These are phyloP conservation scores for Musa itinerans DNA, from an alignment of 176 grass and related monocot genomes.

Conservation along the genomic window DNA sequence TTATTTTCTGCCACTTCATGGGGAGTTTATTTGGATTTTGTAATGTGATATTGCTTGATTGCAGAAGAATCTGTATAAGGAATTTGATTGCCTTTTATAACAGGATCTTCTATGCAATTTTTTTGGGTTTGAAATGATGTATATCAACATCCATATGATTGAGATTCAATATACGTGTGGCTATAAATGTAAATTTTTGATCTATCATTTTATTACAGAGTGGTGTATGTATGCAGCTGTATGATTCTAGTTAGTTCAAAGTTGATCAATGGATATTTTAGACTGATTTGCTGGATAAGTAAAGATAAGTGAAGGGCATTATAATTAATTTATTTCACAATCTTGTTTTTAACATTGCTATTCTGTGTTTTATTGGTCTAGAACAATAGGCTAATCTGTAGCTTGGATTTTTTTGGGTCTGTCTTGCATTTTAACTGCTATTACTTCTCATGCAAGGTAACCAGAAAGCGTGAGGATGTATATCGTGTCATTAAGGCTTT, in stretches of 20 bases:
- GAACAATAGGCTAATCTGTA: not conserved
- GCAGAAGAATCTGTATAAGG: too few species aligned
- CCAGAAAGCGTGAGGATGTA: slow-evolving; percentile 89
- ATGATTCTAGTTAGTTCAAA: not conserved
- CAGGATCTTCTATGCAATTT: not conserved
- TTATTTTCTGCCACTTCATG: not conserved
- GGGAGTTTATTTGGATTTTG: not conserved
- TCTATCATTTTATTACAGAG: not conserved
- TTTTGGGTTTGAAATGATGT: not conserved
- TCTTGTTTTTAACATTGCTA: too few species aligned
- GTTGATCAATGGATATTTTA: too few species aligned
- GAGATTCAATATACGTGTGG: not conserved
- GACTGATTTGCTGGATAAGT: too few species aligned
- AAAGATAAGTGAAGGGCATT: too few species aligned
- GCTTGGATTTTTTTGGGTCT: not conserved
- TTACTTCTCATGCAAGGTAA: slow-evolving; percentile 57
- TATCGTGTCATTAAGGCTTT: slow-evolving; percentile 80
- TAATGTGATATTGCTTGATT: not conserved
- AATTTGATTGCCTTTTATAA: not conserved
- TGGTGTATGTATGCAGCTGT: not conserved
- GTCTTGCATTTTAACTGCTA: not conserved
- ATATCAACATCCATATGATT: not conserved
- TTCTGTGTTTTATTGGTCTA: not conserved
- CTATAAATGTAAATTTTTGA: not conserved
- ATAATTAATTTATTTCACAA: too few species aligned